These are phyloP conservation scores for Vigna trinervia DNA, from an alignment of 306 rosid genomes.

Conservation along the genomic window DNA sequence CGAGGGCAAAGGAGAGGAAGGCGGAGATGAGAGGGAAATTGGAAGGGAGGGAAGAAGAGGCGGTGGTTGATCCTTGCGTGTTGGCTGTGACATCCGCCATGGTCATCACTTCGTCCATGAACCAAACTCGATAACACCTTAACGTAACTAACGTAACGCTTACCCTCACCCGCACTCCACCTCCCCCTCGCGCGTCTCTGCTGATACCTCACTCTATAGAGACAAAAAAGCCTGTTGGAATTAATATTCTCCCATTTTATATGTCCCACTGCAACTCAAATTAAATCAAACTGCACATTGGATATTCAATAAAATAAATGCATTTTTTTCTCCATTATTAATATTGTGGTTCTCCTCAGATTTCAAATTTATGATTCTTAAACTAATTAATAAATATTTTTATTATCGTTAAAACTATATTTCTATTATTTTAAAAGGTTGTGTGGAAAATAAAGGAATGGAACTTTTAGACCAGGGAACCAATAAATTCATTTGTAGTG, in stretches of 20 bases:
- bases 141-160: not conserved
- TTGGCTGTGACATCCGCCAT: constrained; percentile 59
- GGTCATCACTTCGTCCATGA: constrained; percentile 63
- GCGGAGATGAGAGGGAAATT: constrained; percentile 73
- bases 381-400: too few relatives aligned
- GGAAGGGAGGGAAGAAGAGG: constrained; percentile 49
- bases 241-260: not conserved
- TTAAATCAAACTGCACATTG: too few relatives aligned
- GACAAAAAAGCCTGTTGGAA: not conserved
- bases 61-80: constrained; percentile 42
- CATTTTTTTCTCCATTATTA: too few relatives aligned
- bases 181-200: not conserved
- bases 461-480: too few relatives aligned
- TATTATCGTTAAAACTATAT: too few relatives aligned
- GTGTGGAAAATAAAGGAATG: too few relatives aligned
- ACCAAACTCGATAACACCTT: not conserved
- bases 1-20: constrained; percentile 73
- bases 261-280: not conserved
- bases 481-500: too few relatives aligned
- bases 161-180: constrained; percentile 8
- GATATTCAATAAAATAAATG: too few relatives aligned
- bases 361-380: too few relatives aligned
- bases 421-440: too few relatives aligned
- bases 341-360: too few relatives aligned
- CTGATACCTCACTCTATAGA: not conserved